These are phyloP conservation scores for Microdochium paspali DNA, from an alignment of 2,329 filamentous ascomycete genomes.

Conservation along the genomic window DNA sequence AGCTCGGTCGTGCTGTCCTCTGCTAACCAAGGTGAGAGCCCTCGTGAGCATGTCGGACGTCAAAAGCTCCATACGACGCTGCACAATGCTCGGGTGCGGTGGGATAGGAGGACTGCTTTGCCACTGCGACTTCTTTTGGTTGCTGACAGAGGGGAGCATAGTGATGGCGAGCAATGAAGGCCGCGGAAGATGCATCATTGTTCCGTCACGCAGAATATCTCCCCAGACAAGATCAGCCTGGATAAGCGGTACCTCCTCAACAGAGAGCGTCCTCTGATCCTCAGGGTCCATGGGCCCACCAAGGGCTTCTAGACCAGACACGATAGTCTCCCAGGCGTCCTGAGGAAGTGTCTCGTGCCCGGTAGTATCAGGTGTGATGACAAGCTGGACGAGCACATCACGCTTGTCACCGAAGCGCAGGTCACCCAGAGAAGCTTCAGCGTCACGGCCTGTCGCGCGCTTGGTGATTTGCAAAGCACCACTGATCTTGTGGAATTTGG, in stretches of 20 bases:
- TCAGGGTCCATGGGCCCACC: slow-evolving; percentile 82
- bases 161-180: slow-evolving; percentile 91
- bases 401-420: slow-evolving; percentile 89
- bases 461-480: slow-evolving; percentile 94
- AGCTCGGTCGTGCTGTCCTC: slow-evolving; percentile 87
- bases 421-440: slow-evolving; percentile 85
- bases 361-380: slow-evolving; percentile 78
- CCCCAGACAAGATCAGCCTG: slow-evolving; percentile 92
- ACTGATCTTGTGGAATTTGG: slow-evolving; percentile 98
- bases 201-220: slow-evolving; percentile 84
- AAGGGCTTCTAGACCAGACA: slow-evolving; percentile 88
- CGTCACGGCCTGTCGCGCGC: slow-evolving; percentile 86
- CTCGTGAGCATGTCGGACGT: slow-evolving; percentile 97
- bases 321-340: slow-evolving; percentile 94
- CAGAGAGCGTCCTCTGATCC: slow-evolving; percentile 70
- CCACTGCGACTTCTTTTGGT: slow-evolving; percentile 57
- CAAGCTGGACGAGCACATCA: slow-evolving; percentile 88
- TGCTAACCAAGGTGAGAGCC: slow-evolving; percentile 80
- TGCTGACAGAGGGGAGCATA: slow-evolving; percentile 66
- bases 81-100: slow-evolving; percentile 88
- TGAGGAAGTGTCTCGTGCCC: slow-evolving; percentile 79
- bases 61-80: slow-evolving; percentile 92
- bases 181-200: slow-evolving; percentile 73
- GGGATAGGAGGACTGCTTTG: slow-evolving; percentile 71
- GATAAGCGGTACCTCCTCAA: slow-evolving; percentile 90